Evolutionary conservation across 2,329 filamentous ascomycete species (phyloP), one percentile per base, ranked within the genome.

Genomic region (Colletotrichum abscissum): DNA sequence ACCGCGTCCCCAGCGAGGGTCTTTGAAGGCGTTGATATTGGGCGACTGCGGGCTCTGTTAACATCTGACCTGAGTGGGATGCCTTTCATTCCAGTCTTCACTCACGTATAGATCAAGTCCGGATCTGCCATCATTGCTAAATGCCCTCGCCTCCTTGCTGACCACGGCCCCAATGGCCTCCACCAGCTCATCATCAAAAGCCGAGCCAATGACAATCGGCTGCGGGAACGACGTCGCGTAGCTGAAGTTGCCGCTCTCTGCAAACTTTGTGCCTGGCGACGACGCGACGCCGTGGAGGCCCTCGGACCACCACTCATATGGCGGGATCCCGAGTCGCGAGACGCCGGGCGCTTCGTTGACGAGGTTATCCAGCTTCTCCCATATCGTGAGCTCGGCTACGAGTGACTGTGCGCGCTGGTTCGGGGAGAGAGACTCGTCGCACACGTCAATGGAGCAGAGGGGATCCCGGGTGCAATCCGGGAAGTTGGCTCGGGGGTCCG

Each of bases 161-260:
- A 91, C 86, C 6, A 90, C 85, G 2, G 80, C 84, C 2, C 87
- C 91, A 3, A 93, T 87, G 6, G 86, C 82, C 24, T 86, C 79
- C 74, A 93, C 88, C 38, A 93, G 80, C 0, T 86, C 86, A 75
- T 92, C 90, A 74, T 93, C 90, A 75, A 93, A 91, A 0, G 91
- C 87, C 0, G 91, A 90, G 26, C 88, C 88, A 76, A 91, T 87
- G 2, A 88, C 80, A 64, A 94, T 91, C 0, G 91, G 91, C 78
- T 89, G 87, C 0, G 92, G 91, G 77, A 93, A 93, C 0, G 88
- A 90, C 0, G 92, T 93, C 0, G 91, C 89, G 77, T 88, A 89
- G 74, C 84, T 88, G 78, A 87, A 93, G 12, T 87, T 81, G 2
- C 87, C 88, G 83, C 6, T 89, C 1, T 85, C 85, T 5, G 84